These are phyloP conservation scores for Hysterium pulicare DNA, from an alignment of 2,329 filamentous ascomycete species.

Conservation along the genomic window DNA sequence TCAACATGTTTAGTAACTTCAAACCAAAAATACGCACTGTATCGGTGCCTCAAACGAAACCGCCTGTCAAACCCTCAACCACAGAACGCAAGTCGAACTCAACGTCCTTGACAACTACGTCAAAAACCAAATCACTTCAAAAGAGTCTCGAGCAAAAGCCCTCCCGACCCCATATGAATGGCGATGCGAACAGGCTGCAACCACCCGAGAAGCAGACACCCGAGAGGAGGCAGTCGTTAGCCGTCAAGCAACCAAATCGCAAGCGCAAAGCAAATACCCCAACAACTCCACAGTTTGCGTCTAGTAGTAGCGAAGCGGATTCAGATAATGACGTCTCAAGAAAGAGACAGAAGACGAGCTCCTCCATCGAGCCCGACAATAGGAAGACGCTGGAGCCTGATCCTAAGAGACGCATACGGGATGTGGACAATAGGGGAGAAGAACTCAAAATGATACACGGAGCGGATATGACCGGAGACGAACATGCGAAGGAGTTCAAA, in stretches of 20 bases:
- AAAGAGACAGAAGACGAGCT: conserved; percentile 35
- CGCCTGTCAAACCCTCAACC: conserved; percentile 11
- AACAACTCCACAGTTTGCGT: conserved; percentile 32
- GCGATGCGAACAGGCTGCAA: neutral
- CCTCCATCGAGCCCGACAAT: conserved; percentile 35
- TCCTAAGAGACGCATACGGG: conserved; percentile 28
- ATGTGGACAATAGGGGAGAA: conserved; percentile 11
- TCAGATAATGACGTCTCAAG: conserved; percentile 25
- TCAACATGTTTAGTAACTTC: conserved; percentile 26
- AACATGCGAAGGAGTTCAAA: conserved; percentile 46
- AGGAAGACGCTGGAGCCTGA: conserved; percentile 37
- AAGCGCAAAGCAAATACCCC: conserved; percentile 14
- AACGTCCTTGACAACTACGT: neutral
- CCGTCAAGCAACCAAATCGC: conserved; percentile 1
- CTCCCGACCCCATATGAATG: neutral
- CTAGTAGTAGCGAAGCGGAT: conserved; percentile 28
- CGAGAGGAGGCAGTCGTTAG: neutral
- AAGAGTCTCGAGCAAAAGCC: neutral
- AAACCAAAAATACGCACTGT: conserved; percentile 34
- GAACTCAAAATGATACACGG: conserved; percentile 37
- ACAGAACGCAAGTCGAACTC: conserved; percentile 3
- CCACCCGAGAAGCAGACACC: neutral
- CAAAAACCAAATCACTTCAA: conserved; percentile 2
- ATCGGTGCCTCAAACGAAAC: conserved; percentile 25
- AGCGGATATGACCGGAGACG: conserved; percentile 40